A percentile compares a stretch with the other conserved stretches of the same genome.
Evolutionary conservation across 345 rosid species (phyloP).

Genomic region (Fremontodendron californicum): DNA sequence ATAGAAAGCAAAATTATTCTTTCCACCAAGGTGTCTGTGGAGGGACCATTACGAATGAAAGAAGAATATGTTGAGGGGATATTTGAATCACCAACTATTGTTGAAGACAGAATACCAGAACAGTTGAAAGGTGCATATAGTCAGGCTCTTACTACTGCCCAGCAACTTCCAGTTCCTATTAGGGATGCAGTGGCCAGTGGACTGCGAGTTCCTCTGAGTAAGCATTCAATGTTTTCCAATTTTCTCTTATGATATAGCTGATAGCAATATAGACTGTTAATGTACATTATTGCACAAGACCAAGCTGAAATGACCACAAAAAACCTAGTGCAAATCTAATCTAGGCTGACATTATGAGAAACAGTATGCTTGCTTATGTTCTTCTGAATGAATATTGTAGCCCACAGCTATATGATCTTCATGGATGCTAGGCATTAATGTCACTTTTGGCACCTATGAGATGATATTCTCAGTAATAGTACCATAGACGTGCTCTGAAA

Average conservation of each 20-base stretch:
- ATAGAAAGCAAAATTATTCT: constrained; percentile 69
- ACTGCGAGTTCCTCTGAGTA: constrained; percentile 76
- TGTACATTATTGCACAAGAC: not conserved
- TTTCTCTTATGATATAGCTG: not conserved
- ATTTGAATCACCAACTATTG: constrained; percentile 67
- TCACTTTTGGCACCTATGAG: not conserved
- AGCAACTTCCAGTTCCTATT: constrained; percentile 77
- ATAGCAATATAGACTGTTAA: not conserved
- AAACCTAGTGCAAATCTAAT: not conserved
- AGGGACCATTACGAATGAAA: constrained; percentile 91
- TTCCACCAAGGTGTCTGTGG: constrained; percentile 64
- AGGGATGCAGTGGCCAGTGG: constrained; percentile 66
- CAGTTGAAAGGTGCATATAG: constrained; percentile 69
- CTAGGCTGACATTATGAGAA: not conserved
- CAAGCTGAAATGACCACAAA: not conserved
- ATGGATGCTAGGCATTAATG: not conserved
- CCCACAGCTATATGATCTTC: not conserved
- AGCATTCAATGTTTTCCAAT: constrained; percentile 25
- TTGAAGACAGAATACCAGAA: constrained; percentile 80
- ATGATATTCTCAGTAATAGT: not conserved
- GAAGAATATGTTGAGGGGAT: constrained; percentile 84
- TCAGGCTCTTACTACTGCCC: constrained; percentile 64
- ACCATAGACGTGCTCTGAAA: not conserved
- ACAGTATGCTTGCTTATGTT: not conserved
- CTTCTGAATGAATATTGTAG: not conserved